Evolutionary conservation across 371 early-diverging fungal genomes (phyloP).

Genomic region (Mucor irregularis): DNA sequence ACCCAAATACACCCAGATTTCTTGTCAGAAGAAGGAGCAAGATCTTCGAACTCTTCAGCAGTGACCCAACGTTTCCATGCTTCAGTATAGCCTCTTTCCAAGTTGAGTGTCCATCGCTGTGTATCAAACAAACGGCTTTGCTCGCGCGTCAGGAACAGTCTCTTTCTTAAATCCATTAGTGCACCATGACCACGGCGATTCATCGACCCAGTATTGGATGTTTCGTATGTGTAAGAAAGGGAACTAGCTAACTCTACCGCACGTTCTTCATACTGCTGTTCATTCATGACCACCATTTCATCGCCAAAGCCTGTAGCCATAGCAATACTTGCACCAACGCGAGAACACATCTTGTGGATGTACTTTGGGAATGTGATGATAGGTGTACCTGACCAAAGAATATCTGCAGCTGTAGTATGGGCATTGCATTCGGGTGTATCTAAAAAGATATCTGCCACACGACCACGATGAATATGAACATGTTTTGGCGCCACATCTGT

Average conservation of each 20-base stretch:
- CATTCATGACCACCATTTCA: conserved; percentile 78
- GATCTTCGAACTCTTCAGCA: conserved; percentile 62
- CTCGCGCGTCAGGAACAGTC: conserved; percentile 78
- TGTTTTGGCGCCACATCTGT: conserved; percentile 93
- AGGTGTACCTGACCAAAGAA: conserved; percentile 93
- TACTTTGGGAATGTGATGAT: conserved; percentile 90
- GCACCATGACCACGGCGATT: conserved; percentile 63
- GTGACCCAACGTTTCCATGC: conserved; percentile 80
- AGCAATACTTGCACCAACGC: conserved; percentile 89
- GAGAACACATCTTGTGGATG: conserved; percentile 87
- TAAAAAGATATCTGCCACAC: conserved; percentile 88
- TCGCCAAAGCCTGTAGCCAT: conserved; percentile 84
- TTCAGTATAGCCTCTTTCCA: conserved; percentile 74
- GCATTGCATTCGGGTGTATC: conserved; percentile 96
- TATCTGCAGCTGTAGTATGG: conserved; percentile 94
- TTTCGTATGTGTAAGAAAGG: conserved; percentile 52
- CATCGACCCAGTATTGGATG: conserved; percentile 12
- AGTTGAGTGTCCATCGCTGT: conserved; percentile 80
- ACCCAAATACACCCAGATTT: conserved; percentile 50
- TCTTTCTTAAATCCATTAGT: conserved; percentile 68
- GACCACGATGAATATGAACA: conserved; percentile 92
- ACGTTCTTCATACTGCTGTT: conserved; percentile 77
- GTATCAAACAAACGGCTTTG: conserved; percentile 84
- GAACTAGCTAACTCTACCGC: conserved; percentile 71
- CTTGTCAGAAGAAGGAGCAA: not conserved